Base-by-base conservation (phyloP, 768 basidiomycete genomes). In the Kwoniella europaea region DNA sequence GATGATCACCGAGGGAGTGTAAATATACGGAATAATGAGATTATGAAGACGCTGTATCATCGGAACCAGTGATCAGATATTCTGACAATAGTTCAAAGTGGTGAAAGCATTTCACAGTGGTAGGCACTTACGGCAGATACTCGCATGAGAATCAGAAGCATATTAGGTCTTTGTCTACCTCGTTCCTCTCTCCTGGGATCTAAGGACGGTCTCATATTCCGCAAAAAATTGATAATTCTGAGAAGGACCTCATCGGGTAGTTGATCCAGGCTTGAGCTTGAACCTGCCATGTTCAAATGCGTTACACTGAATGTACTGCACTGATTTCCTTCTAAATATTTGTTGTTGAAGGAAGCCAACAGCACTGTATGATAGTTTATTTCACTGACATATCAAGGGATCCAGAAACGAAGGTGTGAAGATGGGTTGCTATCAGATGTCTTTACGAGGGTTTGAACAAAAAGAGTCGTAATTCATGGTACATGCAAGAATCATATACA, bases 21-120 rank as follows among this genome's bases (percentile, higher is more conserved):
- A 63, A 0, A 63, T 18, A 16, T 46, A 24, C 0, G 62, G 44
- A 27, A 50, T 24, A 0, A 63, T 27, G n/a, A 63, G 62, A n/a
- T 63, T 50, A 13, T 63, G 62, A 29, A 63, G 27, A 20, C 62
- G 62, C 62, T 63, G n/a, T 16, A 16, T 46, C 35, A 61, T 41
- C 35, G 4, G 10, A 1, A 9, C 4, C 42, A 60, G 2, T 10
- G 0, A 5, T 29, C 12, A 16, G 50, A 1, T 27, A 52, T 1
- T 20, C 0, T 52, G 0, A 10, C 50, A 0, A 52, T 52, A 10
- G 1, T 52, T 1, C 4, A 7, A 52, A 16, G 20, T 16, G 50
- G 20, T 16, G 6, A 35, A 7, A 35, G 1, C 4, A 9, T 1
- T 35, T 35, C 35, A 35, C 0, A 7, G 35, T 35, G 6, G 35